These are phyloP conservation scores for Lipomyces sp. DNA, from an alignment of 805 yeast species.

Conservation along the genomic window DNA sequence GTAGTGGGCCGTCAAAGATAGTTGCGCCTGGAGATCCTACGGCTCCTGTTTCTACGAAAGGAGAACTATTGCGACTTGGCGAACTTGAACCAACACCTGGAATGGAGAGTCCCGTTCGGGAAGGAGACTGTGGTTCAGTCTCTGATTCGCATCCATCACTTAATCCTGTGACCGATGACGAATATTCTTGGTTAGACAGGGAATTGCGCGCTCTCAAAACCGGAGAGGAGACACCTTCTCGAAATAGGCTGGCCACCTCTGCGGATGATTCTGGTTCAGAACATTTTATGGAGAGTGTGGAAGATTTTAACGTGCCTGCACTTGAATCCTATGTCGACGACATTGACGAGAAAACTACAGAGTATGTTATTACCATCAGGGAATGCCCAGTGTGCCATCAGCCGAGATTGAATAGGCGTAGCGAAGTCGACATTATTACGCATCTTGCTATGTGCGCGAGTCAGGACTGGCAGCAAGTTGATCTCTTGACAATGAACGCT, in stretches of 20 bases:
- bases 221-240: neutral
- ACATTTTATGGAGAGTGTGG: neutral
- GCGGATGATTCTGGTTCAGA: neutral
- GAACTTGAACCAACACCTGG: neutral
- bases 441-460: slow-evolving; percentile 88
- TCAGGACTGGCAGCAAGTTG: slow-evolving; percentile 72
- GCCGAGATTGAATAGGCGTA: slow-evolving; percentile 57
- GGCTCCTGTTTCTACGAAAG: slow-evolving; percentile 8
- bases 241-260: neutral
- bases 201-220: neutral
- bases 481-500: slow-evolving; percentile 63
- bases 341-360: slow-evolving; percentile 34
- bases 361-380: slow-evolving; percentile 61
- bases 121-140: neutral
- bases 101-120: too few species aligned
- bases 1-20: slow-evolving; percentile 3
- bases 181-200: neutral
- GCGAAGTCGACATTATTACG: slow-evolving; percentile 72
- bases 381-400: slow-evolving; percentile 82
- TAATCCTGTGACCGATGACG: neutral
- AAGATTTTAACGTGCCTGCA: neutral
- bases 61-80: neutral
- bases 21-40: neutral
- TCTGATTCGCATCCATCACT: neutral
- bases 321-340: slow-evolving; percentile 19